Evolutionary conservation across 495 filamentous ascomycete species (phyloP).

Genomic region (Penicillium samsonianum): DNA sequence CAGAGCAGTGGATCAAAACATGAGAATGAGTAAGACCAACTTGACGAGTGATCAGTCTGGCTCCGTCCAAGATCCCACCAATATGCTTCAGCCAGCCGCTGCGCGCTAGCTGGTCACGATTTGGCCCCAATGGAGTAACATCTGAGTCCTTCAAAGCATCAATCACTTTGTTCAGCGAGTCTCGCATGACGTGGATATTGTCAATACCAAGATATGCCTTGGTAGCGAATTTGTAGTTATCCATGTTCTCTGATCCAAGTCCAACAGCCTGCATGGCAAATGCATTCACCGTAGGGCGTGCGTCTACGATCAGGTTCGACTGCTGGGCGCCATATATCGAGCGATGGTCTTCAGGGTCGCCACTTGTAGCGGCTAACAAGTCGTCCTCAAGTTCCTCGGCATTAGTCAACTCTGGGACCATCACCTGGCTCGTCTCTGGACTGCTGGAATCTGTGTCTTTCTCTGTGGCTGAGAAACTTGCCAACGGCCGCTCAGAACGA

Average conservation of each 20-base stretch:
- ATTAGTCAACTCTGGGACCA: slow-evolving; percentile 46
- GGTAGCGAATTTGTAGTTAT: slow-evolving; percentile 89
- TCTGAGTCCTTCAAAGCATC: slow-evolving; percentile 93
- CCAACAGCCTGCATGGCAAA: slow-evolving; percentile 94
- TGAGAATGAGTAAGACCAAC: slow-evolving; percentile 91
- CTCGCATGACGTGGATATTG: slow-evolving; percentile 98
- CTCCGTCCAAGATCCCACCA: slow-evolving; percentile 76
- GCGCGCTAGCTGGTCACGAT: slow-evolving; percentile 74
- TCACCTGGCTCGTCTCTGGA: slow-evolving; percentile 37
- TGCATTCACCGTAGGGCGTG: slow-evolving; percentile 92
- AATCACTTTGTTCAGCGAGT: slow-evolving; percentile 84
- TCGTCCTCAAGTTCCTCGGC: slow-evolving; percentile 76
- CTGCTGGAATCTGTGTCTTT: slow-evolving; percentile 61
- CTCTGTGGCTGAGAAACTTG: slow-evolving; percentile 45
- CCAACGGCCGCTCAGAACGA: slow-evolving; percentile 48
- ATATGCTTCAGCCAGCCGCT: slow-evolving; percentile 96
- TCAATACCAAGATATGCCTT: slow-evolving; percentile 97
- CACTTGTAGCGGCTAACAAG: slow-evolving; percentile 53
- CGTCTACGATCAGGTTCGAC: slow-evolving; percentile 94
- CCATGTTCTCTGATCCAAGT: slow-evolving; percentile 95
- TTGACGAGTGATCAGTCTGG: slow-evolving; percentile 79
- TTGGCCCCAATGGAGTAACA: slow-evolving; percentile 79
- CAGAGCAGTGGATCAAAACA: slow-evolving; percentile 95
- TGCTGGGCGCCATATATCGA: slow-evolving; percentile 90
- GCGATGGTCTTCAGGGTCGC: slow-evolving; percentile 45